Evolutionary conservation across 2,329 filamentous ascomycete species (phyloP).

Genomic region (Paracamarosporium sp.): DNA sequence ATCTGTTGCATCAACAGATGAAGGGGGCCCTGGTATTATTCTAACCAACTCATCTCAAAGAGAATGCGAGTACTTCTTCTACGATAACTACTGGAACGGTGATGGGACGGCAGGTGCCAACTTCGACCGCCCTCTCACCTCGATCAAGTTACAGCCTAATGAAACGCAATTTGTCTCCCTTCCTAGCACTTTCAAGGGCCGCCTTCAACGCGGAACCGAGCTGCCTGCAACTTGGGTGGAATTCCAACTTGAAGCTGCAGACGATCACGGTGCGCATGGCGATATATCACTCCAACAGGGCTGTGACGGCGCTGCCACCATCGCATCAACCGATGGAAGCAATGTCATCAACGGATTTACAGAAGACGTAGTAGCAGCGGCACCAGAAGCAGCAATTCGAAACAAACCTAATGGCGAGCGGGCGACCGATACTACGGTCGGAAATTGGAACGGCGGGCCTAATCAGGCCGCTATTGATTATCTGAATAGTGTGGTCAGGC

Average conservation of each 20-base stretch:
- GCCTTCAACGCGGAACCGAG: constrained; percentile 48
- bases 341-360: constrained; percentile 20
- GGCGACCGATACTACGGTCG: constrained; percentile 44
- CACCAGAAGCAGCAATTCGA: constrained; percentile 39
- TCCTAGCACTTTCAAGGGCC: constrained; percentile 38
- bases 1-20: neutral
- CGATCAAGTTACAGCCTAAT: constrained; percentile 40
- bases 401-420: constrained; percentile 44
- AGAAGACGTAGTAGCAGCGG: constrained; percentile 42
- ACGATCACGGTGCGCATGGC: constrained; percentile 48
- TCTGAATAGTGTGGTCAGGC: constrained; percentile 13
- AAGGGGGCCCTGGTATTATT: constrained; percentile 42
- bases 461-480: constrained; percentile 45
- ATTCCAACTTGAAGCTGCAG: constrained; percentile 47
- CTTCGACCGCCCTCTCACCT: constrained; percentile 48
- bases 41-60: constrained; percentile 47
- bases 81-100: constrained; percentile 52
- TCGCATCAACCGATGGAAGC: constrained; percentile 47
- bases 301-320: constrained; percentile 48
- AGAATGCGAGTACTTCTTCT: constrained; percentile 48
- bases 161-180: constrained; percentile 41
- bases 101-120: constrained; percentile 49
- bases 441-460: constrained; percentile 47
- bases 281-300: constrained; percentile 49
- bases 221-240: constrained; percentile 51